Conservation (phyloP, 129 eudicot species). For the Ambrosia artemisiifolia region DNA sequence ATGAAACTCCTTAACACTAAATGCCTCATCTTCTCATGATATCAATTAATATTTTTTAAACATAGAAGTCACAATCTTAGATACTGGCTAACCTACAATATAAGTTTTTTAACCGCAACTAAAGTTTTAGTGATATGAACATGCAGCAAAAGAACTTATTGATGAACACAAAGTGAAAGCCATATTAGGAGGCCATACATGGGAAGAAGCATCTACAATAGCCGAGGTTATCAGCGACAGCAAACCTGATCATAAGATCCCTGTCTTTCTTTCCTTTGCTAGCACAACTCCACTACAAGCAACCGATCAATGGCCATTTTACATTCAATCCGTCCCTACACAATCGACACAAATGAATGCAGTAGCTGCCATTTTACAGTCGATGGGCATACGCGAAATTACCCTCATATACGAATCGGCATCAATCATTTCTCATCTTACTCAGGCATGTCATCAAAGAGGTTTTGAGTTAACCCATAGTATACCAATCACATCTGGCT, state of each 20-base stretch:
- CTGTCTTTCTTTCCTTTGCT: conserved; percentile 43
- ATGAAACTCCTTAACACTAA: no score
- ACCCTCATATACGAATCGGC: conserved; percentile 35
- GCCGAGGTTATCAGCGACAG: conserved; percentile 35
- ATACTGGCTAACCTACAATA: no score
- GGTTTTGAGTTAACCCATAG: conserved; percentile 28
- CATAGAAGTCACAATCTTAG: no score
- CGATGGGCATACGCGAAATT: conserved; percentile 30
- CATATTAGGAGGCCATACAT: conserved; percentile 55
- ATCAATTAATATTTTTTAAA: no score
- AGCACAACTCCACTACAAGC: conserved; percentile 31
- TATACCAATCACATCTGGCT: conserved; percentile 32
- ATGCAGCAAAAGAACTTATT: conserved; percentile 45
- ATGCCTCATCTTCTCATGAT: no score
- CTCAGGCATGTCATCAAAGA: conserved; percentile 32
- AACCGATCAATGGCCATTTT: conserved; percentile 38
- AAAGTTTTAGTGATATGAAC: background rate
- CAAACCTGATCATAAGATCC: conserved; percentile 26
- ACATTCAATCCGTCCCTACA: conserved; percentile 44
- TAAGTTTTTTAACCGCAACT: background rate
- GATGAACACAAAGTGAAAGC: conserved; percentile 36
- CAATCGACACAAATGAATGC: conserved; percentile 43
- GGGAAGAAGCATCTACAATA: conserved; percentile 46
- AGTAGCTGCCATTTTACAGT: conserved; percentile 42
- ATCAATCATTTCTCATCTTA: conserved; percentile 33